Percentiles rank a stretch among this genome's conserved stretches.
These are phyloP conservation scores for Croton laevigatus DNA, from an alignment of 441 rosid genomes.

Conservation along the genomic window DNA sequence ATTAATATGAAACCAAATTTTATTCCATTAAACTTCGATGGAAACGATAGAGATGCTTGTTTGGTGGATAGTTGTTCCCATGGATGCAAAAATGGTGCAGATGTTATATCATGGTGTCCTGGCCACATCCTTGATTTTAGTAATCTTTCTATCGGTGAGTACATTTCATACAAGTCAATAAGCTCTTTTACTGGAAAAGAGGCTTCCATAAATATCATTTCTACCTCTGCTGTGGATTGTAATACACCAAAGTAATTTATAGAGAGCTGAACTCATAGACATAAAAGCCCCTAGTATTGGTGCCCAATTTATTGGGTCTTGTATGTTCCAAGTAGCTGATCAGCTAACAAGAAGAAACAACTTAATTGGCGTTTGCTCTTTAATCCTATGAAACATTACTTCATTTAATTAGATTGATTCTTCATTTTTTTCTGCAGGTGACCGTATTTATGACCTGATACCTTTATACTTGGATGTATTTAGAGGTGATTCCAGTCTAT, in stretches of 20 bases:
- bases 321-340: neutral
- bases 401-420: constrained; percentile 3
- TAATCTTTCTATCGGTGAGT: constrained; percentile 68
- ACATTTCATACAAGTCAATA: constrained; percentile 7
- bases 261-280: neutral
- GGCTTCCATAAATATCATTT: neutral
- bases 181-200: neutral
- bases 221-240: neutral
- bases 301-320: neutral
- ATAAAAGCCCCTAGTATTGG: constrained; percentile 4
- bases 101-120: constrained; percentile 58
- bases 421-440: constrained; percentile 58
- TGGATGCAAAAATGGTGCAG: constrained; percentile 29
- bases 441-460: constrained; percentile 76
- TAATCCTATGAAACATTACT: neutral
- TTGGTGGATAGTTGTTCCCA: constrained; percentile 26
- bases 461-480: constrained; percentile 85
- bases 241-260: neutral
- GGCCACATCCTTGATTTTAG: constrained; percentile 86
- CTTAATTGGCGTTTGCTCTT: neutral
- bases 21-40: constrained; percentile 21
- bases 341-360: neutral
- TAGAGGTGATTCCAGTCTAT: constrained; percentile 17
- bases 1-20: constrained; percentile 63
- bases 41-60: constrained; percentile 21